A percentile compares a stretch with the other conserved stretches of the same genome.
Evolutionary conservation across 352 stramenopile genomes (phyloP).

Genomic region (Pythium volutum): DNA sequence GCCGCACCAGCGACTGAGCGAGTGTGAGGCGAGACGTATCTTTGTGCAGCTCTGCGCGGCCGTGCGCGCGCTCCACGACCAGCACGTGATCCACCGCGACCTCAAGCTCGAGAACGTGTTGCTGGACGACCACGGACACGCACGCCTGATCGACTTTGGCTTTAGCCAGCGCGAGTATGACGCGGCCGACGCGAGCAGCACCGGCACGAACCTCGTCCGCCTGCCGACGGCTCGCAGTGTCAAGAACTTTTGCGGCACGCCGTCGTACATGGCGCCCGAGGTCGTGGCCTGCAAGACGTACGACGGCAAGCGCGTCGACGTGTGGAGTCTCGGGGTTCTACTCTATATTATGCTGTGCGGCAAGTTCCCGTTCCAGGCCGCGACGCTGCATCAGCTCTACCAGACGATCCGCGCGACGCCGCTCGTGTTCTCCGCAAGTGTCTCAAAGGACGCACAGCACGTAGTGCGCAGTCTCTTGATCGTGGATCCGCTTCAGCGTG

Average conservation of each 20-base stretch:
- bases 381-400: slow-evolving; percentile 48
- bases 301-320: slow-evolving; percentile 44
- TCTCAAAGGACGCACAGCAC: slow-evolving; percentile 39
- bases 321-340: slow-evolving; percentile 61
- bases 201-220: not conserved
- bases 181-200: not conserved
- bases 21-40: slow-evolving; percentile 34
- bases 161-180: slow-evolving; percentile 59
- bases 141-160: slow-evolving; percentile 66
- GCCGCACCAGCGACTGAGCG: slow-evolving; percentile 32
- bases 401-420: slow-evolving; percentile 28
- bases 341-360: slow-evolving; percentile 48
- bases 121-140: slow-evolving; percentile 33
- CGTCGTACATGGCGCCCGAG: slow-evolving; percentile 80
- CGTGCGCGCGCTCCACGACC: slow-evolving; percentile 42
- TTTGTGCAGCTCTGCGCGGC: slow-evolving; percentile 40
- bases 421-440: slow-evolving; percentile 16
- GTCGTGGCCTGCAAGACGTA: slow-evolving; percentile 54
- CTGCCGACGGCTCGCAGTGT: slow-evolving; percentile 18
- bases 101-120: slow-evolving; percentile 80
- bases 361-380: slow-evolving; percentile 81
- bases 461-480: slow-evolving; percentile 46
- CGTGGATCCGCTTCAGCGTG: slow-evolving; percentile 40
- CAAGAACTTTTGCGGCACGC: slow-evolving; percentile 78
- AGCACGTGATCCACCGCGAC: slow-evolving; percentile 65